phyloP scores from a whole-genome alignment of 495 filamentous ascomycete genomes.

The Immersiella caudata region DNA sequence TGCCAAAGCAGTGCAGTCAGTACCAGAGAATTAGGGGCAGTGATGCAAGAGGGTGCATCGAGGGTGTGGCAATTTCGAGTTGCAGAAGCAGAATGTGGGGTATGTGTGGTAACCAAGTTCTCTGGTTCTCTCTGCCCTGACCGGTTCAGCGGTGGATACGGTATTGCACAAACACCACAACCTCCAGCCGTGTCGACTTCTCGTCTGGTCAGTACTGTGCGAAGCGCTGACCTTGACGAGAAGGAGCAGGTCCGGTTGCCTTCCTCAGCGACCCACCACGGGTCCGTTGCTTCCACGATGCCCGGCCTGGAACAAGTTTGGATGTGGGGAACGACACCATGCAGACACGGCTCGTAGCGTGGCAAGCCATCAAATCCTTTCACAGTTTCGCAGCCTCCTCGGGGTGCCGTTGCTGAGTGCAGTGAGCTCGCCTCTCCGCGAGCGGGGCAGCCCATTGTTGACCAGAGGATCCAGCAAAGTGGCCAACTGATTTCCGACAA shows the following conservation, averaged over 20 bases:
- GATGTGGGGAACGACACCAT: slow-evolving; percentile 20
- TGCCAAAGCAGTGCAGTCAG: slow-evolving; percentile 13
- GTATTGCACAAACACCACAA: neutral
- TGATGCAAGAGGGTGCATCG: slow-evolving; percentile 18
- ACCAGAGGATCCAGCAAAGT: too few relatives aligned
- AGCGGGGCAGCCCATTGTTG: neutral
- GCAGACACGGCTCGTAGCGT: slow-evolving; percentile 38
- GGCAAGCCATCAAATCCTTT: slow-evolving; percentile 23
- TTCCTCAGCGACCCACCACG: neutral
- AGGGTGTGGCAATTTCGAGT: slow-evolving; percentile 28
- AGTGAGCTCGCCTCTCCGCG: neutral
- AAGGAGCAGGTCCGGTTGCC: neutral
- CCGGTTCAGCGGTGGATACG: neutral
- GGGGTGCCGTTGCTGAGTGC: neutral
- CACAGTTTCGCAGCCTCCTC: slow-evolving; percentile 11
- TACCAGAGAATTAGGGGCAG: slow-evolving; percentile 2
- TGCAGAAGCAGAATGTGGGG: slow-evolving; percentile 29
- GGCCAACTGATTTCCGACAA: neutral
- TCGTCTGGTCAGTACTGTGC: neutral
- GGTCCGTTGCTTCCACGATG: neutral
- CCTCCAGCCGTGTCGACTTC: neutral
- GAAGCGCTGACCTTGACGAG: neutral
- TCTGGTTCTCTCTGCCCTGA: slow-evolving; percentile 2
- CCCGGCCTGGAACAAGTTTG: slow-evolving; percentile 19
- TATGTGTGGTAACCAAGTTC: slow-evolving; percentile 7